Base-by-base conservation (phyloP, 1,284 basidiomycete genomes). In the Takashimella koratensis region DNA sequence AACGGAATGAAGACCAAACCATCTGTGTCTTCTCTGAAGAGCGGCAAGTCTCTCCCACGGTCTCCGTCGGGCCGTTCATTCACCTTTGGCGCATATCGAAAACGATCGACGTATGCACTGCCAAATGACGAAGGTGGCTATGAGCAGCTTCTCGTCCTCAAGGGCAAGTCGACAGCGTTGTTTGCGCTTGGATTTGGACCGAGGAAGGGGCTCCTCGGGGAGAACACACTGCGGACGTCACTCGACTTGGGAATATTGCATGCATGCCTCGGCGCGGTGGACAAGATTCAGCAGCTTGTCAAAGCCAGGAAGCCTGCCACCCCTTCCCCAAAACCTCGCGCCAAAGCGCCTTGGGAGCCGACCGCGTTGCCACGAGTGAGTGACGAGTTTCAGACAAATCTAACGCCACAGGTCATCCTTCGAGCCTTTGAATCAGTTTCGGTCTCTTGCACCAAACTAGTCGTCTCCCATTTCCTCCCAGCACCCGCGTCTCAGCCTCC, bases 141-240 rank as follows among this genome's bases (percentile, higher is more conserved):
- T 25, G 60, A 65, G 24, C 51, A 49, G 26, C 57, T 73, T 3
- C 16, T 64, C 1, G 52, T 49, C 0, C 30, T 72, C 11, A 58
- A 65, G 12, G 67, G 59, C 4, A 39, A 39, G 2, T 65, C 68
- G 2, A 53, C 39, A 1, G 49, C 58, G 4, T 43, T 46, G 0
- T 20, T 68, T 2, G 58, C 55, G 21, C 42, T 73, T 8, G 67
- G 68, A 1, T 73, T 74, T 47, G 70, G 69, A 0, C 66, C 71
- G 5, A 64, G 65, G 30, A 65, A 65, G 22, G 62, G 66, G 1
- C 30, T 71, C 22, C 49, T 70, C 5, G 62, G 65, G 0, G 66
- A 70, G 44, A 67, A 71, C 47, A 74, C 70, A 13, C 53, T 73
- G n/a, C 57, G 58, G 3, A 50, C 57, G 3, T 45, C 44, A 4